Conservation (phyloP, 495 filamentous ascomycete species). For the Viridothelium virens region DNA sequence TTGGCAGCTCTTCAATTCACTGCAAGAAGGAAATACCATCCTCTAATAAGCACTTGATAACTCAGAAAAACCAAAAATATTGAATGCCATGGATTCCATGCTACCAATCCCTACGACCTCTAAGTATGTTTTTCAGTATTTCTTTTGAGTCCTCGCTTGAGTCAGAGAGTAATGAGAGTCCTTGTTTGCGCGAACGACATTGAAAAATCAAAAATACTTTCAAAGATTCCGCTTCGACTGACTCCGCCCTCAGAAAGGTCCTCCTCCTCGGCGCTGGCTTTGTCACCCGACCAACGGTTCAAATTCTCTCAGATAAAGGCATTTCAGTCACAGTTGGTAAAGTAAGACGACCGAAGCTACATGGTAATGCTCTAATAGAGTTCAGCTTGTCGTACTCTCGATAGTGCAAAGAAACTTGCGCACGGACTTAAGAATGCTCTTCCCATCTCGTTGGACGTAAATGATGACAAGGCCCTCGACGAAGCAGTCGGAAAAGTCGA, state of each 20-base stretch:
- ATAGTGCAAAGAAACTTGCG: slow-evolving; percentile 64
- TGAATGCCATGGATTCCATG: background rate
- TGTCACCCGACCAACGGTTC: slow-evolving; percentile 24
- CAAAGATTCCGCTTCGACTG: background rate
- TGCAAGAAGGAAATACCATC: background rate
- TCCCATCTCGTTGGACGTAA: slow-evolving; percentile 78
- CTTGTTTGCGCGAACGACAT: background rate
- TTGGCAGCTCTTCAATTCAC: background rate
- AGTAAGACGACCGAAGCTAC: background rate
- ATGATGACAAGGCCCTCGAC: slow-evolving; percentile 63
- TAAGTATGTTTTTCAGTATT: slow-evolving; percentile 1
- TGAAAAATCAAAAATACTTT: background rate
- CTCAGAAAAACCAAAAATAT: background rate
- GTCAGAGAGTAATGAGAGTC: background rate
- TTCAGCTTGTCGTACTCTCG: slow-evolving; percentile 72
- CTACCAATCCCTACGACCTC: background rate
- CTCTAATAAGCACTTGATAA: background rate
- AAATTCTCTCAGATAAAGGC: slow-evolving; percentile 24
- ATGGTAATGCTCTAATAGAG: slow-evolving; percentile 26
- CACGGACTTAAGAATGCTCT: slow-evolving; percentile 60
- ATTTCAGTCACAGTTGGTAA: slow-evolving; percentile 22
- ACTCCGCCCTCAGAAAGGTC: slow-evolving; percentile 20
- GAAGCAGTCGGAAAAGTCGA: slow-evolving; percentile 68
- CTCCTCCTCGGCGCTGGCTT: slow-evolving; percentile 29
- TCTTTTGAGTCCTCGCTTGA: background rate